Base-by-base conservation (phyloP, 2,329 filamentous ascomycete species). In the Pezicula radicicola region DNA sequence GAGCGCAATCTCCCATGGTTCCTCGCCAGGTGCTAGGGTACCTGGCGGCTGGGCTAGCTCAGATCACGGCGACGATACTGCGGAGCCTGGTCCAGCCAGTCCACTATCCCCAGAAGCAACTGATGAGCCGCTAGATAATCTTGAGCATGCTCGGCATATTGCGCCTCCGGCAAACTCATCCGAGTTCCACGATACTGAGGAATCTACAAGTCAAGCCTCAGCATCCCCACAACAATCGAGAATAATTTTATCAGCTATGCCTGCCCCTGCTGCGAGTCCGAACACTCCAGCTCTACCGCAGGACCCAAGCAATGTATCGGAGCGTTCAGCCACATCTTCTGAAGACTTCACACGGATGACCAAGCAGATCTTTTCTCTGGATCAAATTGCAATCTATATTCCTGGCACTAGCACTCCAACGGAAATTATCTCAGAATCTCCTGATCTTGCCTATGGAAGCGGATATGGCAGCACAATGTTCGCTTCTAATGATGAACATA, bases 1-100 rank as follows among this genome's bases (percentile, higher is more conserved):
- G 84, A 93, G 84, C 56, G 84, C 84, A 1, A 80, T 87, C 48
- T 86, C 83, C 2, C 70, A 67, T 50, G 54, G 45, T n/a, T 60
- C 60, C 21, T 59, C 58, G 15, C 13, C 35, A 25, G 33, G 55
- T 6, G 46, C 51, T 8, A 59, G 46, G 33, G 47, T 63, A 35
- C 61, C 63, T 45, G 63, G 63, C 36, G 59, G 55, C 12, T 66
- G 64, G 64, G 48, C 50, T 41, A 33, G 49, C 36, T 59, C 60
- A 25, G 56, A 55, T 46, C 54, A 52, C 37, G 55, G 49, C 12
- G 59, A 51, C 37, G 57, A 61, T 39, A 49, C 43, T 6, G 9
- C 39, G 21, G 21, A 15, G 19, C 53, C 62, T 27, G 36, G 52
- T 16, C 53, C 55, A 60, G 48, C 52, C 44, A 60, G 63, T 55